Base-by-base conservation (phyloP, 169 alveolate genomes). In the Cryptosporidium bovis region DNA sequence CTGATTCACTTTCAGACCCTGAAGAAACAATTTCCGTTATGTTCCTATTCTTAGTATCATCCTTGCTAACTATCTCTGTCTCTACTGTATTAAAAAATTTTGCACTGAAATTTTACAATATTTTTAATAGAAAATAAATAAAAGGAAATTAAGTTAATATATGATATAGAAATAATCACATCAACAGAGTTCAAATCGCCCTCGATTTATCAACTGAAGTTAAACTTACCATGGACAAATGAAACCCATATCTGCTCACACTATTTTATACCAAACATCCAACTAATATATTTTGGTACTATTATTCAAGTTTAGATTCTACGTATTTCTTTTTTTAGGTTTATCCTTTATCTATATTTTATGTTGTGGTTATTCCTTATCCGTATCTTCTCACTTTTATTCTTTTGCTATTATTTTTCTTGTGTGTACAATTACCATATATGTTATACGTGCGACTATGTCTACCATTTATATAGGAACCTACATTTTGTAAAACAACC, bases 211-310 rank as follows among this genome's bases (percentile, higher is more conserved):
- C 3, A 16, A 55, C 48, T 6, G 18, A 20, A 10, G 18, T 20
- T 36, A 16, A 16, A 77, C 87, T 77, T 77, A 77, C 87, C 87
- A 77, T 77, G 71, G 87, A 60, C 87, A 77, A 7, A 77, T 58
- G 33, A 77, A 60, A 51, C 71, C 87, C 87, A 77, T 77, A 44
- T 40, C 51, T 33, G 29, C 18, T 77, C 20, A 1, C 16, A 8
- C 48, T 40, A 6, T 8, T 40, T 8, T 3, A 40, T 8, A 40
- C 2, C 48, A 40, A 40, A 6, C 48, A 40, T 40, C 13, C 48
- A 40, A 40, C 48, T 40, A 6, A 40, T 40, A 6, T 40, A 40
- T 40, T 40, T 40, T 40, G 4, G 10, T 40, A 40, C 10, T 40
- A 8, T 40, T 40, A 3, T 40, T 40, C 48, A 40, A 40, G 48